Evolutionary conservation across 2,329 filamentous ascomycete genomes (phyloP).

Genomic region (Trichophaea hybrida): DNA sequence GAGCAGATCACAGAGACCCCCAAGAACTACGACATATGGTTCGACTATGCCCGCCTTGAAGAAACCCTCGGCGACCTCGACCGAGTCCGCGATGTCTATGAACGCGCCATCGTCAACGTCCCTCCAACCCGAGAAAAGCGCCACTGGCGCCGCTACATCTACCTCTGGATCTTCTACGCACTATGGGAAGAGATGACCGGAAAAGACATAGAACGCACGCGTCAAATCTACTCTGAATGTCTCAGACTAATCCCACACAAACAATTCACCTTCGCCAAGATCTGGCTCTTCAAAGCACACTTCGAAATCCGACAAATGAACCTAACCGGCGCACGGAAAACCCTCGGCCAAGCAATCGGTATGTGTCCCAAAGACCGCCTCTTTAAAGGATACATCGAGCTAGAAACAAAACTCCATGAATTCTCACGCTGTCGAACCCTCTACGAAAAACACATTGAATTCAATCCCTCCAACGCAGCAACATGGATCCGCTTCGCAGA

Average conservation of each 20-base stretch:
- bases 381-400: constrained; percentile 82
- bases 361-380: constrained; percentile 93
- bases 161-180: constrained; percentile 95
- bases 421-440: constrained; percentile 81
- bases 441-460: constrained; percentile 88
- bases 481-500: constrained; percentile 96
- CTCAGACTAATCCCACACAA: constrained; percentile 83
- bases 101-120: constrained; percentile 86
- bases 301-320: constrained; percentile 84
- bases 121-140: constrained; percentile 92
- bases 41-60: constrained; percentile 84
- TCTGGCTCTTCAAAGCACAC: constrained; percentile 87
- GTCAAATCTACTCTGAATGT: constrained; percentile 83
- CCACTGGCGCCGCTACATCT: constrained; percentile 94
- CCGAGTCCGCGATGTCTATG: constrained; percentile 80
- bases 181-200: constrained; percentile 85
- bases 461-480: constrained; percentile 77
- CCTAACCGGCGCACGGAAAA: constrained; percentile 67
- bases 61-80: constrained; percentile 72
- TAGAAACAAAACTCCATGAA: constrained; percentile 88
- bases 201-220: constrained; percentile 60
- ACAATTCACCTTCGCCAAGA: constrained; percentile 91
- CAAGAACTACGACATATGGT: constrained; percentile 95
- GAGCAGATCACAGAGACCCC: constrained; percentile 86
- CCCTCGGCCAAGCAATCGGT: constrained; percentile 76